Percentiles rank a stretch among this genome's conserved stretches.
Conservation (phyloP, 495 filamentous ascomycete species). For the Clohesyomyces aquaticus region DNA sequence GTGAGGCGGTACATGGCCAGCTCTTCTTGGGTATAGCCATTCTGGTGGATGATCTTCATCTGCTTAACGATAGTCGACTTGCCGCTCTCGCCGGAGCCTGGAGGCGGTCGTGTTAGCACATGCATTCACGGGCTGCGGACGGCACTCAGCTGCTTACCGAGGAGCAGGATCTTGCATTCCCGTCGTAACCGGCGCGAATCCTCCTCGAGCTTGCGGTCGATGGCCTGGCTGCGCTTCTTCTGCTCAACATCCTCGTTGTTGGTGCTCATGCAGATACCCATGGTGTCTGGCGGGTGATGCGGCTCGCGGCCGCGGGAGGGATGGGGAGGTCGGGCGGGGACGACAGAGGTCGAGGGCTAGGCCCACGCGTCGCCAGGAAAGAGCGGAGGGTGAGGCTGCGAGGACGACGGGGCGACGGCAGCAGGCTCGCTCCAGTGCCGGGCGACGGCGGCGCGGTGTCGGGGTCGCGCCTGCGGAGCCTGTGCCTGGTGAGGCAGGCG, state of each 20-base stretch:
- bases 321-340: slow-evolving; percentile 13
- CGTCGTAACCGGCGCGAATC: slow-evolving; percentile 85
- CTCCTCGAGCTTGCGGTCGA: slow-evolving; percentile 90
- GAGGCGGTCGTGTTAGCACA: slow-evolving; percentile 31
- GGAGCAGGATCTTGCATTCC: slow-evolving; percentile 97
- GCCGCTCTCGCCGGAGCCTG: slow-evolving; percentile 96
- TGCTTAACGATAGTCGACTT: slow-evolving; percentile 99
- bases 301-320: slow-evolving; percentile 38
- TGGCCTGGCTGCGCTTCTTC: slow-evolving; percentile 91
- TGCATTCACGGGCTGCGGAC: neutral
- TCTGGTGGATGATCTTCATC: slow-evolving; percentile 99
- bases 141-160: slow-evolving; percentile 64
- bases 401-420: neutral
- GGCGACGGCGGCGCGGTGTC: neutral
- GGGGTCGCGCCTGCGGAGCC: slow-evolving; percentile 1
- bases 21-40: slow-evolving; percentile 92
- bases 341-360: slow-evolving; percentile 34
- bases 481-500: neutral
- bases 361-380: slow-evolving; percentile 30
- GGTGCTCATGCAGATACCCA: slow-evolving; percentile 90
- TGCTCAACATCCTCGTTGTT: slow-evolving; percentile 78
- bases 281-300: slow-evolving; percentile 53
- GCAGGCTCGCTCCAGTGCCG: neutral
- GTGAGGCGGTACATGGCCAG: slow-evolving; percentile 90
- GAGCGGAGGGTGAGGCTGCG: neutral